Evolutionary conservation across 495 filamentous ascomycete genomes (phyloP).

Genomic region (Lophium mytilinum): DNA sequence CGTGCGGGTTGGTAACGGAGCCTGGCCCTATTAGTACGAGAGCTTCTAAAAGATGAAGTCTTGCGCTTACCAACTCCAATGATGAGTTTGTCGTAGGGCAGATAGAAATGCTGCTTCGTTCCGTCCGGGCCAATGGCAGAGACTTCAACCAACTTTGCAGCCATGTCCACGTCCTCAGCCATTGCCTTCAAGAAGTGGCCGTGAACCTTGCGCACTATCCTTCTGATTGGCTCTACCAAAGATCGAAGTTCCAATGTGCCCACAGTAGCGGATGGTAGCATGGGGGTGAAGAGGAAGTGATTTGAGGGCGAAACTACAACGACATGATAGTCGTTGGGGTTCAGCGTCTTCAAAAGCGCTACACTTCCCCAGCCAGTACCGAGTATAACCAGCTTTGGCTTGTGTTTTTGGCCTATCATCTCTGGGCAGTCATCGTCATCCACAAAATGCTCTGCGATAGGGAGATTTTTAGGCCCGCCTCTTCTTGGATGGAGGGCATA

Average conservation of each 20-base stretch:
- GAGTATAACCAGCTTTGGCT: slow-evolving; percentile 84
- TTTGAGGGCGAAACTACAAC: slow-evolving; percentile 90
- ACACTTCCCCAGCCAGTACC: slow-evolving; percentile 96
- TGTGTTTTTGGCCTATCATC: slow-evolving; percentile 62
- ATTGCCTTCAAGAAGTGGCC: slow-evolving; percentile 86
- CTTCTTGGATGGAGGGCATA: slow-evolving; percentile 70
- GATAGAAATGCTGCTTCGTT: slow-evolving; percentile 69
- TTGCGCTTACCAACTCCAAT: slow-evolving; percentile 70
- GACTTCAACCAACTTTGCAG: slow-evolving; percentile 81
- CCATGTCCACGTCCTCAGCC: slow-evolving; percentile 86
- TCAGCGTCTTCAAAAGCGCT: slow-evolving; percentile 80
- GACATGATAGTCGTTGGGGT: slow-evolving; percentile 86
- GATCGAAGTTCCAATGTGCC: slow-evolving; percentile 87
- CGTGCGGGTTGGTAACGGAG: slow-evolving; percentile 87
- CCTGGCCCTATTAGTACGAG: slow-evolving; percentile 36
- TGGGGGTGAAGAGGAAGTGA: slow-evolving; percentile 96
- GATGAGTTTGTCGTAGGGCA: slow-evolving; percentile 98
- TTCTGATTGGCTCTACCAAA: slow-evolving; percentile 84
- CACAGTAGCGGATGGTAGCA: slow-evolving; percentile 94
- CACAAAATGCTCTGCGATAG: slow-evolving; percentile 76
- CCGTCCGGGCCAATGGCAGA: slow-evolving; percentile 64
- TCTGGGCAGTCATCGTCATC: slow-evolving; percentile 75
- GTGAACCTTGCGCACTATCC: slow-evolving; percentile 64
- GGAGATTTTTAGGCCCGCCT: slow-evolving; percentile 93
- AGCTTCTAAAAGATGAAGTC: background rate